Conservation (phyloP, 129 eudicot species). For the Mikania micrantha region DNA sequence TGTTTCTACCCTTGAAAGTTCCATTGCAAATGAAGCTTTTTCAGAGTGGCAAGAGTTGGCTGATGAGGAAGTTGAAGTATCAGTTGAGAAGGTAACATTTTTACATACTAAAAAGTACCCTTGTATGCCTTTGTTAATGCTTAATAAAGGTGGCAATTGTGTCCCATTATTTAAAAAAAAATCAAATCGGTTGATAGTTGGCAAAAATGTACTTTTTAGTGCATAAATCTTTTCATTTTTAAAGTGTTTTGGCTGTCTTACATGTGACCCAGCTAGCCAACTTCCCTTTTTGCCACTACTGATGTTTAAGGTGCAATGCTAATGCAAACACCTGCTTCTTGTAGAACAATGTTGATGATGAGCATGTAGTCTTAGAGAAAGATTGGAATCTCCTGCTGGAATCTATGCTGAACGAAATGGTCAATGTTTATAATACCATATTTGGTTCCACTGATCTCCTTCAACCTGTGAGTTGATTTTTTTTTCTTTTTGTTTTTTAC, state of each 20-base stretch:
- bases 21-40: slow-evolving; percentile 44
- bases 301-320: neutral
- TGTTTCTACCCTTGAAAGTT: slow-evolving; percentile 42
- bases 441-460: slow-evolving; percentile 73
- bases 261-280: too few relatives aligned
- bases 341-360: slow-evolving; percentile 43
- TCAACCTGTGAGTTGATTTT: slow-evolving; percentile 40
- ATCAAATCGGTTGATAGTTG: neutral
- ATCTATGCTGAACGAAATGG: slow-evolving; percentile 46
- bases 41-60: slow-evolving; percentile 80
- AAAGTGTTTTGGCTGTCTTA: neutral
- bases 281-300: too few relatives aligned
- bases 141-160: neutral
- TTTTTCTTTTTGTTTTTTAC: neutral
- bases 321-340: slow-evolving; percentile 4
- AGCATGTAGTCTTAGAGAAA: slow-evolving; percentile 35
- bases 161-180: neutral
- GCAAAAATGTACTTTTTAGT: neutral
- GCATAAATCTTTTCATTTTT: neutral
- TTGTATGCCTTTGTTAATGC: neutral
- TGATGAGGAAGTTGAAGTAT: slow-evolving; percentile 50
- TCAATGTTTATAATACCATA: slow-evolving; percentile 42
- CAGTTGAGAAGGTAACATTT: slow-evolving; percentile 39
- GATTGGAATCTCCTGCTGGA: slow-evolving; percentile 57
- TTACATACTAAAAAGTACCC: neutral